These are phyloP conservation scores for Mycena vitilis DNA, from an alignment of 768 basidiomycete genomes.

Conservation along the genomic window DNA sequence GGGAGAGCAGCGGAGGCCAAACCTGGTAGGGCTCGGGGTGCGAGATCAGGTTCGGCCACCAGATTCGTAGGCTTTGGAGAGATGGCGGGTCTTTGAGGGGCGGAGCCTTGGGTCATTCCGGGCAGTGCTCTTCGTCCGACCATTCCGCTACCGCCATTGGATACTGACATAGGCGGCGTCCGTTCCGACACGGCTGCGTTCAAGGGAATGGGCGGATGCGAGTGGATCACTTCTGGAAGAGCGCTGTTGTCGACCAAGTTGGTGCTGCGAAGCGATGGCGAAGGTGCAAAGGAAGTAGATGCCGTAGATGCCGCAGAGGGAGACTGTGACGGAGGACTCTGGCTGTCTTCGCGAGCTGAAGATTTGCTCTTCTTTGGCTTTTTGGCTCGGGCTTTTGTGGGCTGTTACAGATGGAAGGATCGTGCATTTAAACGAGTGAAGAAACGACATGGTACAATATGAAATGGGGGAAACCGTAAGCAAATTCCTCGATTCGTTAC, in stretches of 20 bases:
- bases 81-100: background rate
- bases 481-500: conserved; percentile 58
- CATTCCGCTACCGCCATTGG: conserved; percentile 3
- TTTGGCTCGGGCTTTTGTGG: conserved; percentile 78
- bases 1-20: conserved; percentile 38
- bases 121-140: conserved; percentile 37
- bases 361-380: conserved; percentile 68
- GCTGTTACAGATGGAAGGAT: conserved; percentile 57
- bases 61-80: conserved; percentile 27
- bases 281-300: conserved; percentile 3
- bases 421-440: conserved; percentile 42
- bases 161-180: background rate
- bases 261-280: conserved; percentile 1
- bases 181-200: conserved; percentile 1
- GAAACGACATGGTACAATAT: conserved; percentile 17
- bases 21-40: conserved; percentile 56
- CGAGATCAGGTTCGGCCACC: conserved; percentile 10
- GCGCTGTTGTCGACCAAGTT: conserved; percentile 7
- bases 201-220: background rate
- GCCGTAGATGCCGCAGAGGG: background rate
- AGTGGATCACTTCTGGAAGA: conserved; percentile 7
- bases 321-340: conserved; percentile 6
- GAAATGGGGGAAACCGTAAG: conserved; percentile 45
- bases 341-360: conserved; percentile 4
- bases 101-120: conserved; percentile 23